Percentiles rank a stretch among this genome's conserved stretches.
Conservation (phyloP, 2,329 filamentous ascomycete species). For the Davidsoniella eucalypti region DNA sequence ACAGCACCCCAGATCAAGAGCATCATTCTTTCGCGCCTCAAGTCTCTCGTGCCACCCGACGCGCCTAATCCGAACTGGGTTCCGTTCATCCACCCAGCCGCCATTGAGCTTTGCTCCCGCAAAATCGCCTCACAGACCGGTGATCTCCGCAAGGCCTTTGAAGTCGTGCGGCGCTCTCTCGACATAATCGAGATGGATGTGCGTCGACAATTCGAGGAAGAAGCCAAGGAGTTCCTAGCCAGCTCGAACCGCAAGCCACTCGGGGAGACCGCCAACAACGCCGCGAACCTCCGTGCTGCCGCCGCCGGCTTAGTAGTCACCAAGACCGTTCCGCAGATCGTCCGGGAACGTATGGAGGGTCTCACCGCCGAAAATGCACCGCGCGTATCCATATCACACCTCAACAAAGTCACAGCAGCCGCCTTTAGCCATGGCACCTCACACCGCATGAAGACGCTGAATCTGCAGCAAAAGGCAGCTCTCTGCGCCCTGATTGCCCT, state of each 20-base stretch:
- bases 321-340: conserved; percentile 25
- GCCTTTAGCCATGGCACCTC: conserved; percentile 80
- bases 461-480: conserved; percentile 91
- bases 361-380: conserved; percentile 69
- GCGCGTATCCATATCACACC: conserved; percentile 72
- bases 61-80: conserved; percentile 41
- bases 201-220: conserved; percentile 52
- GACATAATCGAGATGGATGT: conserved; percentile 81
- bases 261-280: conserved; percentile 46
- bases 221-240: conserved; percentile 36
- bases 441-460: conserved; percentile 72
- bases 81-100: conserved; percentile 84
- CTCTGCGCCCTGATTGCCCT: conserved; percentile 75
- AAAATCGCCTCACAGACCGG: conserved; percentile 91
- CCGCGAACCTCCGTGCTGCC: conserved; percentile 19
- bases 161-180: conserved; percentile 77
- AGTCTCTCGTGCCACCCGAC: conserved; percentile 47
- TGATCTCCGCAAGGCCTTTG: conserved; percentile 86
- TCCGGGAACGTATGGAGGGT: conserved; percentile 37
- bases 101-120: conserved; percentile 83
- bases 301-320: conserved; percentile 24
- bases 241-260: conserved; percentile 63
- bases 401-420: conserved; percentile 78
- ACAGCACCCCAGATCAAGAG: conserved; percentile 71
- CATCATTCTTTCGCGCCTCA: conserved; percentile 72